Percentiles rank a stretch among this genome's conserved stretches.
Evolutionary conservation across 2,329 filamentous ascomycete species (phyloP).

Genomic region (Thielaviopsis cerberus): DNA sequence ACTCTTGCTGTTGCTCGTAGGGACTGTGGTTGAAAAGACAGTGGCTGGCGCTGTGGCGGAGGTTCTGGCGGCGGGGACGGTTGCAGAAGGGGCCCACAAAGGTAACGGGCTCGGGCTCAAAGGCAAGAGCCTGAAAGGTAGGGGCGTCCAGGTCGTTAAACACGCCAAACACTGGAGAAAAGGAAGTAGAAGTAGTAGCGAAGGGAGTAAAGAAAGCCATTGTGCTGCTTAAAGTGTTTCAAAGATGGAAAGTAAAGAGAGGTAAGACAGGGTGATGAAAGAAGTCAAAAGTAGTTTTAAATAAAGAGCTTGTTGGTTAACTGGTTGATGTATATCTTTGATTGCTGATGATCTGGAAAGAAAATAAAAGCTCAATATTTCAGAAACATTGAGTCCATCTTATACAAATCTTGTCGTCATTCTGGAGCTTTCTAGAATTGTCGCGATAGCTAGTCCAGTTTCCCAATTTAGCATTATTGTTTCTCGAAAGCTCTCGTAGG

Average conservation of each 20-base stretch:
- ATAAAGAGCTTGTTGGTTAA: background rate
- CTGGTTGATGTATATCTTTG: background rate
- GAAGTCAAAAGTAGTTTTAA: background rate
- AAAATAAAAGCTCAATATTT: background rate
- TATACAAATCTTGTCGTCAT: background rate
- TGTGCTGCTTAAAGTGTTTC: background rate
- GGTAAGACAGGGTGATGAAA: background rate
- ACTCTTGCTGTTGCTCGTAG: background rate
- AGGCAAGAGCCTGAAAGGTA: background rate
- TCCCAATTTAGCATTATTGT: background rate
- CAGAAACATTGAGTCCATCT: background rate
- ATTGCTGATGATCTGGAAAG: background rate
- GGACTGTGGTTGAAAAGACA: background rate
- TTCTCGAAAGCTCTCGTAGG: background rate
- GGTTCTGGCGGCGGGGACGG: background rate
- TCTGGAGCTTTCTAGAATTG: background rate
- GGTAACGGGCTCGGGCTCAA: background rate
- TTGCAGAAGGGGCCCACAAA: background rate
- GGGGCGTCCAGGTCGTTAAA: background rate
- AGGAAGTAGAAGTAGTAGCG: background rate
- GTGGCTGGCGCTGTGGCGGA: background rate
- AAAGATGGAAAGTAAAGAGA: background rate
- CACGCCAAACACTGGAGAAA: background rate
- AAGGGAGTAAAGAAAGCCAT: slow-evolving; percentile 4
- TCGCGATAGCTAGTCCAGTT: background rate